phyloP scores from a whole-genome alignment of 202 grass and related monocot genomes.

The Thinopyrum obtusiflorum region DNA sequence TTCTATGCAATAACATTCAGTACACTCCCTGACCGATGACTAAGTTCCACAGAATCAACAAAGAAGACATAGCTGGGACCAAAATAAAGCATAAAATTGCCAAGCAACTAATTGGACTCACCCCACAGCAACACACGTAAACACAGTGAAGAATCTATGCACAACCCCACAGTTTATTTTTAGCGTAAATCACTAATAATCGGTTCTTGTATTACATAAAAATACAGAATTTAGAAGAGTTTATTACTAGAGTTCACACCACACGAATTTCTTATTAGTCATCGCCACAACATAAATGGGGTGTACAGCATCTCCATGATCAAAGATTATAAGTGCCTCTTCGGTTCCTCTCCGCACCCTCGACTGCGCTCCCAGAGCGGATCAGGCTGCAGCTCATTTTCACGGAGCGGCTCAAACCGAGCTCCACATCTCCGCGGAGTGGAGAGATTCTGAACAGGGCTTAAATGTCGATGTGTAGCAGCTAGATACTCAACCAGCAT shows the following conservation, averaged over 20 bases:
- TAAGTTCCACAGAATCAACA: neutral
- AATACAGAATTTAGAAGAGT: neutral
- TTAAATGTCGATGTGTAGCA: neutral
- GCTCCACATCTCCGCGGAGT: too few relatives aligned
- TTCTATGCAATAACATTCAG: neutral
- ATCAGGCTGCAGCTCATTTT: too few relatives aligned
- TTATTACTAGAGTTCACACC: neutral
- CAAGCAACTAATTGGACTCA: neutral
- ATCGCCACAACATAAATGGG: neutral
- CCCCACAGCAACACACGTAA: neutral
- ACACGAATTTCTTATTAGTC: neutral
- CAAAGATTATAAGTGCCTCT: neutral
- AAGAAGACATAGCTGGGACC: neutral
- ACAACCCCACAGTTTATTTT: neutral
- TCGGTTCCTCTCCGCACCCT: too few relatives aligned
- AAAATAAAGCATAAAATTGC: neutral
- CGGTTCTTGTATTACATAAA: neutral
- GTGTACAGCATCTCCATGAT: neutral
- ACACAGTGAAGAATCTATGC: neutral
- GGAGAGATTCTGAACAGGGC: too few relatives aligned
- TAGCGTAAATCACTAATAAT: neutral
- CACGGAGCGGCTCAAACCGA: too few relatives aligned
- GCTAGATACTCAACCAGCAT: neutral
- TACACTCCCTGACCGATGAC: neutral
- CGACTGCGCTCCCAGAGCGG: too few relatives aligned